Base-by-base conservation (phyloP, 106 monocot genomes). In the Chionographis japonica region DNA sequence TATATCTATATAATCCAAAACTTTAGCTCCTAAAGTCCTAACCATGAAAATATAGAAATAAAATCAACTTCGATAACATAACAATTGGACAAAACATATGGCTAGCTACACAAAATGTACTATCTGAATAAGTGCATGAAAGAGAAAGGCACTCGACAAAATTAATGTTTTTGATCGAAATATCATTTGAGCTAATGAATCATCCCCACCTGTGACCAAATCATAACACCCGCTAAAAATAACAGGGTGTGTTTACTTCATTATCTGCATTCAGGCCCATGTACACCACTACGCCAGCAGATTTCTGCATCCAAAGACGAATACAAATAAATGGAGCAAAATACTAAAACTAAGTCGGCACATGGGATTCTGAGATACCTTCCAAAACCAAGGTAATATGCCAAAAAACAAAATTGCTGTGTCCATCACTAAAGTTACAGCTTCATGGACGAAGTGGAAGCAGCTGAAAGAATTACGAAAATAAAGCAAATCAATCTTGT, bases 171-270 rank as follows among this genome's bases (percentile, higher is more conserved):
- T 27, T 27, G 27, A 27, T 27, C 27, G 27, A 27, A 46, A 1
- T 46, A 10, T 46, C 9, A 10, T 5, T 46, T 46, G 46, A 46
- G 9, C 5, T 46, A 46, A 46, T 46, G 9, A 8, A 16, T 12
- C 52, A 59, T 68, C 37, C 77, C 60, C 63, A 98, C 97, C 97
- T 92, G 92, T 72, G 97, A 98, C 97, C 92, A 92, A 54, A 98
- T 75, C 85, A 90, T 87, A 65, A 77, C 61, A 67, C 89, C 89
- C 37, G 76, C 89, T 68, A 98, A 77, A 72, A 92, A 98, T 1
- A 85, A 82, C 62, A 98, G 82, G 10, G 92, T 98, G 60, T 98
- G 92, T 56, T 74, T 70, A 83, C 83, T 74, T 98, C 97, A 81
- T 87, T 98, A 8, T 89, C 97, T 40, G 78, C 67, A 78, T 92